Evolutionary conservation across 108 stramenopile species (phyloP).

Genomic region (Nannochloropsis oceanica): DNA sequence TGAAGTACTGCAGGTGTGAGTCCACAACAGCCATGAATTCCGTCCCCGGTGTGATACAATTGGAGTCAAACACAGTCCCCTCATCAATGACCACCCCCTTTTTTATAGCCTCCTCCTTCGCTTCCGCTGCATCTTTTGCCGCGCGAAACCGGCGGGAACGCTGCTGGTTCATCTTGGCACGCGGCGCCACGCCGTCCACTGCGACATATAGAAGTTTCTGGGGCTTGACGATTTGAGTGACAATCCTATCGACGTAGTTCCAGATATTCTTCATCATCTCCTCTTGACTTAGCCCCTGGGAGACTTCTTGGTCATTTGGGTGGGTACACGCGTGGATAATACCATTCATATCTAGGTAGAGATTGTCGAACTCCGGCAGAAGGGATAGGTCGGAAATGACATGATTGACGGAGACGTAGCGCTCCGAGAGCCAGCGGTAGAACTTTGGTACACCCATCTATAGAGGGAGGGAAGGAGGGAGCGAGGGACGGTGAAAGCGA

Average conservation of each 20-base stretch:
- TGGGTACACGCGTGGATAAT: slow-evolving; percentile 90
- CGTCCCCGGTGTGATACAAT: slow-evolving; percentile 98
- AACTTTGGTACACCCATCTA: slow-evolving; percentile 94
- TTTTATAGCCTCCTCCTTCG: slow-evolving; percentile 55
- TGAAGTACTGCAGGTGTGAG: slow-evolving; percentile 54
- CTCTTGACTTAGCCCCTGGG: slow-evolving; percentile 16
- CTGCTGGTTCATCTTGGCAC: slow-evolving; percentile 99
- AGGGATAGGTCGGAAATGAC: slow-evolving; percentile 47
- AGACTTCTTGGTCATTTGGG: slow-evolving; percentile 52
- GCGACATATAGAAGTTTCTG: slow-evolving; percentile 73
- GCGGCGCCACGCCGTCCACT: slow-evolving; percentile 95
- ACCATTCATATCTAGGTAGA: slow-evolving; percentile 95
- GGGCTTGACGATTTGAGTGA: slow-evolving; percentile 51
- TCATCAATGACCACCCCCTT: slow-evolving; percentile 36
- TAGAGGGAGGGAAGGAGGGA: neutral
- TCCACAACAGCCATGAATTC: slow-evolving; percentile 79
- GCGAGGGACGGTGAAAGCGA: neutral
- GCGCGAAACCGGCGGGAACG: slow-evolving; percentile 83
- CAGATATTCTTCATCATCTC: slow-evolving; percentile 37
- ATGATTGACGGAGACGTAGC: slow-evolving; percentile 90
- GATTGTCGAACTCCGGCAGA: slow-evolving; percentile 74
- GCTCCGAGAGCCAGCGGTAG: slow-evolving; percentile 97
- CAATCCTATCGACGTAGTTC: slow-evolving; percentile 37
- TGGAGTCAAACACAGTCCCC: slow-evolving; percentile 75
- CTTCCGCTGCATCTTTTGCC: slow-evolving; percentile 71